phyloP scores from a whole-genome alignment of 352 stramenopile genomes.

The Albugo laibachii region DNA sequence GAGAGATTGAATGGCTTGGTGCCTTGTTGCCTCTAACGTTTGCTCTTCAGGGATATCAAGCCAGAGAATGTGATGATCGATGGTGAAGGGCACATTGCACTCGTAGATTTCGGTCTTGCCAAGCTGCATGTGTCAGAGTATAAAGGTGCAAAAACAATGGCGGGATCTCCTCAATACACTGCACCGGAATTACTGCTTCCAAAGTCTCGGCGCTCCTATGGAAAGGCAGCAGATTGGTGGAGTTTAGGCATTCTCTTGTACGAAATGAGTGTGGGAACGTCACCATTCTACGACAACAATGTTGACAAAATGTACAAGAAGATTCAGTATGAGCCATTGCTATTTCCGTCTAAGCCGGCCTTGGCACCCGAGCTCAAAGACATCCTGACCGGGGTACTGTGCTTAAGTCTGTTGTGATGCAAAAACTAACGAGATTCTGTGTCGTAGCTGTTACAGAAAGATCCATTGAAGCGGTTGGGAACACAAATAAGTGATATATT shows the following conservation, averaged over 20 bases:
- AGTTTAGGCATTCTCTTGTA: conserved; percentile 82
- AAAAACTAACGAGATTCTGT: not conserved
- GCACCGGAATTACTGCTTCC: conserved; percentile 63
- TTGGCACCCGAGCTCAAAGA: conserved; percentile 57
- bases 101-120: conserved; percentile 89
- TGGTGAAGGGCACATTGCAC: conserved; percentile 85
- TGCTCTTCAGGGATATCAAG: conserved; percentile 78
- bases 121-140: conserved; percentile 86
- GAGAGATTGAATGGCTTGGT: not conserved
- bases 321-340: conserved; percentile 74
- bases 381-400: conserved; percentile 34
- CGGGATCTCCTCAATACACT: conserved; percentile 74
- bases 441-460: conserved; percentile 61
- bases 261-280: conserved; percentile 86
- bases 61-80: conserved; percentile 94
- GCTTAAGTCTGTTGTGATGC: not conserved
- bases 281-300: conserved; percentile 86
- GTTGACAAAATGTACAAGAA: conserved; percentile 89
- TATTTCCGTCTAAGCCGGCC: conserved; percentile 54
- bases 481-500: conserved; percentile 78
- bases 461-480: conserved; percentile 64
- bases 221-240: conserved; percentile 79
- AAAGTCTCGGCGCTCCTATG: conserved; percentile 74
- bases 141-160: conserved; percentile 78
- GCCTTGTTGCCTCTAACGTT: not conserved